These are phyloP conservation scores for Xylaria sp. DNA, from an alignment of 2,329 filamentous ascomycete genomes.

Conservation along the genomic window DNA sequence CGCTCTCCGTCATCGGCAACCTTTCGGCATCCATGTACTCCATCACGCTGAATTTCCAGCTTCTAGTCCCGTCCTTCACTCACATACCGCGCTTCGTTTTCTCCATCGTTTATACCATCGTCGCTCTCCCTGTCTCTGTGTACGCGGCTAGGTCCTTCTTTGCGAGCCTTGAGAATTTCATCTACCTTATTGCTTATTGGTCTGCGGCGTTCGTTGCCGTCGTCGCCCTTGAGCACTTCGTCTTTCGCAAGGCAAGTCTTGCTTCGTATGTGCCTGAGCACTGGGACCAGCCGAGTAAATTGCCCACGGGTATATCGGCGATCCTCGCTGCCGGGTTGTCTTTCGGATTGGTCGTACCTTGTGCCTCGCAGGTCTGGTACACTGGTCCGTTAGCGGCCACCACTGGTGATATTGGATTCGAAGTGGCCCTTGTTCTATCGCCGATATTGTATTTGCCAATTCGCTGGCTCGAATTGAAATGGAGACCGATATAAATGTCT, in stretches of 20 bases:
- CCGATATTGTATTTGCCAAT: conserved; percentile 58
- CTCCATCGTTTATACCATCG: conserved; percentile 65
- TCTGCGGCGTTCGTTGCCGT: conserved; percentile 66
- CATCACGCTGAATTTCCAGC: conserved; percentile 73
- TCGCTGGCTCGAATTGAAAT: conserved; percentile 53
- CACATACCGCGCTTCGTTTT: conserved; percentile 68
- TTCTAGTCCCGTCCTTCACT: conserved; percentile 66
- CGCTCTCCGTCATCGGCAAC: conserved; percentile 69
- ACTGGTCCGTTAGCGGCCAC: conserved; percentile 68
- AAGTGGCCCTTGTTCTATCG: conserved; percentile 66
- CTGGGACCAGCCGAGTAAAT: conserved; percentile 53
- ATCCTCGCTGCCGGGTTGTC: conserved; percentile 52
- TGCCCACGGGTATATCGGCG: conserved; percentile 56
- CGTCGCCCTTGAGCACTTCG: conserved; percentile 55
- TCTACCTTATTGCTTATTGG: conserved; percentile 69
- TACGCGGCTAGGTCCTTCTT: conserved; percentile 68
- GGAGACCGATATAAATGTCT: conserved; percentile 24
- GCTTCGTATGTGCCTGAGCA: conserved; percentile 53
- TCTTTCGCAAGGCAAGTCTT: conserved; percentile 51
- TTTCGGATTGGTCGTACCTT: conserved; percentile 65
- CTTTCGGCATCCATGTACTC: conserved; percentile 70
- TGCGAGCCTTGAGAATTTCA: conserved; percentile 66
- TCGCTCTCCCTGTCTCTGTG: conserved; percentile 70
- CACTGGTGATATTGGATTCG: conserved; percentile 74
- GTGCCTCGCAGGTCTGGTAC: conserved; percentile 71